phyloP scores from a whole-genome alignment of 129 eudicot genomes.

The Mikania micrantha region DNA sequence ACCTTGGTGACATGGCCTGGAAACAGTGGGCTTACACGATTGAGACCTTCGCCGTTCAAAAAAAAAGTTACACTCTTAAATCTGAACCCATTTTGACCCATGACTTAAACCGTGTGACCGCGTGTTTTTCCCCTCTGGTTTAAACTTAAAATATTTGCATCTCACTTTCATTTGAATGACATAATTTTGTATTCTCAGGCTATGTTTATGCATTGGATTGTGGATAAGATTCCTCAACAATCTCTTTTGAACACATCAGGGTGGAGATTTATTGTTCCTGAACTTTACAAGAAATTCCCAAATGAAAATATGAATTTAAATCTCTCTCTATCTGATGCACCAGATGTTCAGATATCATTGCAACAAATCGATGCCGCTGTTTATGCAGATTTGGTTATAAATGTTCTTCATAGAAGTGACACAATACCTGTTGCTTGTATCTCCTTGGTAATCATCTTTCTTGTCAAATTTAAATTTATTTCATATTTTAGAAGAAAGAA shows the following conservation, averaged over 20 bases:
- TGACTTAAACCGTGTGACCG: not conserved
- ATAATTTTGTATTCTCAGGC: conserved; percentile 32
- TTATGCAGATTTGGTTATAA: conserved; percentile 42
- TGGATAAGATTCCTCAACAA: conserved; percentile 57
- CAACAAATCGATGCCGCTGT: conserved; percentile 34
- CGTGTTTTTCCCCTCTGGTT: not conserved
- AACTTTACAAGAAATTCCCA: conserved; percentile 55
- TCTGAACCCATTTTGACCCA: not conserved
- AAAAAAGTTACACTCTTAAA: not conserved
- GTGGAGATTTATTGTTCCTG: conserved; percentile 67
- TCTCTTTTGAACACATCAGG: conserved; percentile 57
- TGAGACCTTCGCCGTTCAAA: too few relatives aligned
- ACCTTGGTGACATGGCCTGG: too few relatives aligned
- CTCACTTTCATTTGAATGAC: not conserved
- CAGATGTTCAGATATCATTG: conserved; percentile 31
- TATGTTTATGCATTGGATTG: conserved; percentile 55
- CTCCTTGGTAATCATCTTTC: conserved; percentile 45
- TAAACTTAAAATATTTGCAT: not conserved
- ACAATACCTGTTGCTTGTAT: conserved; percentile 53
- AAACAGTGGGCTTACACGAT: too few relatives aligned
- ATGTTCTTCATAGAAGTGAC: conserved; percentile 39
- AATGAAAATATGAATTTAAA: conserved; percentile 56
- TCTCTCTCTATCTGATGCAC: conserved; percentile 48
- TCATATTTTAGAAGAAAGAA: not conserved
- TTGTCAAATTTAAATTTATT: not conserved